Percentiles rank a stretch among this genome's conserved stretches.
Evolutionary conservation across 208 protist species (phyloP).

Genomic region (Trichomonas tenax): DNA sequence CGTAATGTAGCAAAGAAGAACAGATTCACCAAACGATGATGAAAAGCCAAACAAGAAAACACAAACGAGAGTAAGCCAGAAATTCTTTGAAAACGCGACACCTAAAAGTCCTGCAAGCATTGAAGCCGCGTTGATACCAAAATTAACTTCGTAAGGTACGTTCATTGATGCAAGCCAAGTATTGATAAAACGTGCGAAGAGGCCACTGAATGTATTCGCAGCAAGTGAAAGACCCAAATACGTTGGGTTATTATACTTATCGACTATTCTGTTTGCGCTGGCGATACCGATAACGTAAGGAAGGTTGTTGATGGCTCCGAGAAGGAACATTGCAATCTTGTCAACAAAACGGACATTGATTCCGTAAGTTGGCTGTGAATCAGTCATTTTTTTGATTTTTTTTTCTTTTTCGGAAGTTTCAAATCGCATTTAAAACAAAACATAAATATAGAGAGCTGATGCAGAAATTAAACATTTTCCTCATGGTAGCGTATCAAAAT

Average conservation of each 20-base stretch:
- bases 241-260: neutral
- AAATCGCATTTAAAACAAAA: no score
- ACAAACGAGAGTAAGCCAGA: neutral
- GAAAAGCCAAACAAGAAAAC: neutral
- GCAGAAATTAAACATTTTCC: no score
- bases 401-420: no score
- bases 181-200: neutral
- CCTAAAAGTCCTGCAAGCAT: neutral
- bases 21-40: neutral
- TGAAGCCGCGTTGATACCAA: neutral
- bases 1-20: neutral
- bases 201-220: neutral
- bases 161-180: neutral
- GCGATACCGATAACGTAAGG: neutral
- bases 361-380: neutral
- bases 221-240: neutral
- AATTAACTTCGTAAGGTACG: neutral
- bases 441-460: no score
- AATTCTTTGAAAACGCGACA: neutral
- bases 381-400: no score
- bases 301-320: neutral
- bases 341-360: neutral
- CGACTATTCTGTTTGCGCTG: neutral
- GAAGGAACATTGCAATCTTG: slow-evolving; percentile 3
- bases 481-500: no score